Evolutionary conservation across 495 filamentous ascomycete genomes (phyloP), one percentile per base, ranked within the genome.

Genomic region (Neurospora sp.): DNA sequence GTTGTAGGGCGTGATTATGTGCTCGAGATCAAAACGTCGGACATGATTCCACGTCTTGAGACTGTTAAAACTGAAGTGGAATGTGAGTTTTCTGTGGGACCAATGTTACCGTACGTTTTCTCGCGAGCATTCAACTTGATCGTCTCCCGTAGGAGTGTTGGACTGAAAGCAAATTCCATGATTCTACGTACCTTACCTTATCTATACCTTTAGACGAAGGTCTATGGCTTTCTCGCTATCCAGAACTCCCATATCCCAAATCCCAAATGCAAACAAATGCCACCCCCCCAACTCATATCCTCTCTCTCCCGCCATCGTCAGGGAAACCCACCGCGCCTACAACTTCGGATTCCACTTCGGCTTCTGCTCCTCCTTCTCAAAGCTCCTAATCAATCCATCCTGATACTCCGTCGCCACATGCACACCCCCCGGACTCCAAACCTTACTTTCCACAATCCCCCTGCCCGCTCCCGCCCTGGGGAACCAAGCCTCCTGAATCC

Each of bases 401-500:
- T 91, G 90, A 71, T 88, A 87, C 73, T 87, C 86, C 20, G 86
- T 90, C 3, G 88, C 90, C 18, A 92, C 76, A 73, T 90, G 85
- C n/a, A 84, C 79, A 6, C 90, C 90, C 72, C 82, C 79, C 1
- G 88, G 84, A 74, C 84, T 86, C 89, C 89, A 93, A 42, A 93
- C 82, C 81, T 88, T 84, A 76, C 87, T 89, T 80, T 88, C 85
- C 74, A 91, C 83, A 37, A 90, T 81, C 3, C 82, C 89, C 69
- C 90, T 82, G 14, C 89, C 90, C 10, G 84, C 83, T 18, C 81
- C 87, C 6, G 85, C 82, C 35, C 88, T 79, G 12, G 86, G 86
- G 47, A 88, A 89, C 80, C 85, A 87, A 5, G 84, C 85, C 80
- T 93, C 91, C 80, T 92, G 89, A 35, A 89, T 78, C 81, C 90